Evolutionary conservation across 805 yeast genomes (phyloP).

Genomic region (Saccharomycopsis babjevae): DNA sequence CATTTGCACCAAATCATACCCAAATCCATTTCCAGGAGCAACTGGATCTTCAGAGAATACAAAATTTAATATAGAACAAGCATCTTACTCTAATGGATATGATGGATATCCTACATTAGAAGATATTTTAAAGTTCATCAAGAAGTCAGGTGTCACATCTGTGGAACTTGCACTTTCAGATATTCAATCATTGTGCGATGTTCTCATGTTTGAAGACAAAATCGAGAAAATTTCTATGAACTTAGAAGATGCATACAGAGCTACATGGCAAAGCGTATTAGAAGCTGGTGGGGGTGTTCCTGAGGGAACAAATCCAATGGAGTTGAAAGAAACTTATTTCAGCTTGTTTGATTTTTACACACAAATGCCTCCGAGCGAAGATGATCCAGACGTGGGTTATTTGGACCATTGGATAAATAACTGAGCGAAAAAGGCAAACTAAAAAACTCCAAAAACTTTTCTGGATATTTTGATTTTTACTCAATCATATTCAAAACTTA

Average conservation of each 20-base stretch:
- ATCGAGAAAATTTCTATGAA: constrained; percentile 42
- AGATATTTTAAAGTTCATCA: constrained; percentile 66
- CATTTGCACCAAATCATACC: constrained; percentile 66
- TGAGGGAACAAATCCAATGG: constrained; percentile 16
- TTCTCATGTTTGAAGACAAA: constrained; percentile 76
- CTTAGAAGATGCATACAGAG: constrained; percentile 51
- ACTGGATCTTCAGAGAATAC: constrained; percentile 12
- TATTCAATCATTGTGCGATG: constrained; percentile 77
- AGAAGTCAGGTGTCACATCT: constrained; percentile 61
- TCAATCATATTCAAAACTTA: not conserved
- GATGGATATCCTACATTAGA: constrained; percentile 60
- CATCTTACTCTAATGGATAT: constrained; percentile 46
- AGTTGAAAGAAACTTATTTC: constrained; percentile 12
- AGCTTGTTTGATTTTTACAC: constrained; percentile 33
- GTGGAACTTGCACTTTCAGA: constrained; percentile 70
- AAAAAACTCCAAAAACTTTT: not conserved
- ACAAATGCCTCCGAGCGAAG: constrained; percentile 29
- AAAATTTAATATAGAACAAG: constrained; percentile 21
- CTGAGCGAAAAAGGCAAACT: not conserved
- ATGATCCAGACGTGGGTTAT: constrained; percentile 32
- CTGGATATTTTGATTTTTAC: not conserved
- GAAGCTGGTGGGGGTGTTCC: constrained; percentile 28
- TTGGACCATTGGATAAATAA: constrained; percentile 38
- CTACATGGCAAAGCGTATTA: constrained; percentile 64
- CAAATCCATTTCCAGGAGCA: constrained; percentile 25